Conservation (phyloP, 805 yeast genomes). For the Saturnispora saitoi region DNA sequence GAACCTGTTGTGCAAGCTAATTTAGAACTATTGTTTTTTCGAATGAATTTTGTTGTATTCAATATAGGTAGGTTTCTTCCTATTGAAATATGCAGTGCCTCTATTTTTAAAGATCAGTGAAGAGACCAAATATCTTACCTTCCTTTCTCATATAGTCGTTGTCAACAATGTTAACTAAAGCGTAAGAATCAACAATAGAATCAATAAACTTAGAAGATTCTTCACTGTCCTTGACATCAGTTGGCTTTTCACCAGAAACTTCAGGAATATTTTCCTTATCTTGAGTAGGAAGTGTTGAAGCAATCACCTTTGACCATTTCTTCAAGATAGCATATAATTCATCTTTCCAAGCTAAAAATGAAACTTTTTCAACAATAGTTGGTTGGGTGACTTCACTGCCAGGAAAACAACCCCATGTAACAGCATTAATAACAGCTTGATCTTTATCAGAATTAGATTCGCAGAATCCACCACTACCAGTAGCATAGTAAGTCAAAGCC, state of each 20-base stretch:
- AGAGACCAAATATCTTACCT: conserved; percentile 48
- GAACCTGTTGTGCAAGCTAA: background rate
- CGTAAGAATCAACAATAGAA: conserved; percentile 47
- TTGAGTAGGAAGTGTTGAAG: conserved; percentile 9
- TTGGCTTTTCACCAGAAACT: conserved; percentile 15
- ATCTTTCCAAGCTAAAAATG: conserved; percentile 95
- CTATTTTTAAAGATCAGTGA: conserved; percentile 30
- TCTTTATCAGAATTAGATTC: conserved; percentile 33
- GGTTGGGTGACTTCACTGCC: conserved; percentile 93
- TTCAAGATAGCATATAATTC: conserved; percentile 77
- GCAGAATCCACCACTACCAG: conserved; percentile 27
- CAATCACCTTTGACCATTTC: conserved; percentile 50
- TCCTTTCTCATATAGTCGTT: conserved; percentile 56
- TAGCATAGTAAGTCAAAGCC: conserved; percentile 70
- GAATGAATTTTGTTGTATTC: background rate
- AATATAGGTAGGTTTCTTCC: background rate
- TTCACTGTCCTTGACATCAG: conserved; percentile 8
- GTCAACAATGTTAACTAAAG: conserved; percentile 82
- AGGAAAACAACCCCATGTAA: conserved; percentile 98
- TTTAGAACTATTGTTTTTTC: background rate
- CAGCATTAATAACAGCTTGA: conserved; percentile 74
- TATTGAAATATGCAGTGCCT: background rate
- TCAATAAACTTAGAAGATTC: conserved; percentile 35
- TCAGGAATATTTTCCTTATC: conserved; percentile 28
- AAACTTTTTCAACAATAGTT: conserved; percentile 84